These are phyloP conservation scores for Medicago arabica DNA, from an alignment of 306 rosid genomes.

Conservation along the genomic window DNA sequence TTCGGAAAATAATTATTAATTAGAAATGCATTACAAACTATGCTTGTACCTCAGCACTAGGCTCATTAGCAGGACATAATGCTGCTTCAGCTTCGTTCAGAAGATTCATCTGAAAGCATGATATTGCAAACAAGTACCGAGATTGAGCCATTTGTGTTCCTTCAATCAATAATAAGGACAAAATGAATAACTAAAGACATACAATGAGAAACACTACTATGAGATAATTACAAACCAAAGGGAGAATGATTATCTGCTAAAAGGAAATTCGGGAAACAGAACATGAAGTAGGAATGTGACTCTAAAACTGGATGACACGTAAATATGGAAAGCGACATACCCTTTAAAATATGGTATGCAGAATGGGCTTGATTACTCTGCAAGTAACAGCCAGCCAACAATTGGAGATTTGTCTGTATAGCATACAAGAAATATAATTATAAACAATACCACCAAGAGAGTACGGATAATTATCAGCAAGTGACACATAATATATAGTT, in stretches of 20 bases:
- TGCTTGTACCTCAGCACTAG: conserved; percentile 75
- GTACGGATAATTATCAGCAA: conserved; percentile 29
- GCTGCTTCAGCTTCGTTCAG: conserved; percentile 92
- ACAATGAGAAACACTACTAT: conserved; percentile 42
- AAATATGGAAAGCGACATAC: conserved; percentile 51
- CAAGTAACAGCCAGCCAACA: conserved; percentile 89
- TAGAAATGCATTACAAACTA: neutral
- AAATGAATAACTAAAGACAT: conserved; percentile 36
- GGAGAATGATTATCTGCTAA: neutral
- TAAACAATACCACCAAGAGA: conserved; percentile 21
- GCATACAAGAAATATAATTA: conserved; percentile 37
- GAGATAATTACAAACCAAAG: conserved; percentile 22
- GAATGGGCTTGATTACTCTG: conserved; percentile 84
- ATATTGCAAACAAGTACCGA: conserved; percentile 97
- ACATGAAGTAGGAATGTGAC: neutral
- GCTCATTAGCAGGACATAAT: conserved; percentile 85
- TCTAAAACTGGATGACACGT: conserved; percentile 2
- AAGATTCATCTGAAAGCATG: conserved; percentile 97
- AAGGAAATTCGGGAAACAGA: conserved; percentile 26
- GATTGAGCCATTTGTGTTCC: conserved; percentile 96
- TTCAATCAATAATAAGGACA: conserved; percentile 56
- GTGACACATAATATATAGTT: neutral
- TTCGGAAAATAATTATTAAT: neutral
- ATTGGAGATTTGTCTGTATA: conserved; percentile 81
- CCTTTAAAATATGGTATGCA: conserved; percentile 92